Evolutionary conservation across 2,329 filamentous ascomycete genomes (phyloP), one percentile per base, ranked within the genome.

Genomic region (Botrytis hyacinthi): DNA sequence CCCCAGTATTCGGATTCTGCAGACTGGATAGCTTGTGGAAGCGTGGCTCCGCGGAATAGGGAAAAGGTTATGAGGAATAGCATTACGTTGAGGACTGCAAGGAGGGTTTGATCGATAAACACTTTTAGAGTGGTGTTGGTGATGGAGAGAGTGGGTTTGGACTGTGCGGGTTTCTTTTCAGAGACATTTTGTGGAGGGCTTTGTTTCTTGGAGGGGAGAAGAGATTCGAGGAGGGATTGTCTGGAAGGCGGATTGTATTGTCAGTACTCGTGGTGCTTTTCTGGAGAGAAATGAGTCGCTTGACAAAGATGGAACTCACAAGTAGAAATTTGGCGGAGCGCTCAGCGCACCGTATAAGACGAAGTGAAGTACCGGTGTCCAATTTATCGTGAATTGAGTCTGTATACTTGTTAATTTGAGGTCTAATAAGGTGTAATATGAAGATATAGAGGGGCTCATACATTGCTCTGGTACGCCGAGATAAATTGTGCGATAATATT

Each of bases 261-360:
- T 54, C 26, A 54, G 48, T 54, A 51, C 12, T n/a, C 48, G 12
- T 3, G 5, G 26, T 54, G 5, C 5, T 7, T 16, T n/a, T 51
- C 12, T 54, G 12, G 10, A 14, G 4, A 0, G 2, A 54, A 7
- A n/a, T 7, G 26, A n/a, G 1, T 7, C 3, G 26, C 26, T 7
- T 26, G 26, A 6, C 5, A 54, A 7, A 16, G 26, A 48, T n/a
- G 18, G 37, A 26, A 82, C 83, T 78, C 81, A 90, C 94, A 94
- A 97, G 78, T 93, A 81, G 80, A 94, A 93, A 83, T 98, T 98
- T 62, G 92, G 92, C 4, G 94, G 94, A 59, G 91, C 92, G 82
- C 87, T 91, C 74, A 97, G 80, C 48, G 93, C 80, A 76, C 91
- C 88, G 84, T 91, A 97, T 71, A 93, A 80, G 70, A 93, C 83